Evolutionary conservation across 208 protist species (phyloP).

Genomic region (Trypanosoma theileri): DNA sequence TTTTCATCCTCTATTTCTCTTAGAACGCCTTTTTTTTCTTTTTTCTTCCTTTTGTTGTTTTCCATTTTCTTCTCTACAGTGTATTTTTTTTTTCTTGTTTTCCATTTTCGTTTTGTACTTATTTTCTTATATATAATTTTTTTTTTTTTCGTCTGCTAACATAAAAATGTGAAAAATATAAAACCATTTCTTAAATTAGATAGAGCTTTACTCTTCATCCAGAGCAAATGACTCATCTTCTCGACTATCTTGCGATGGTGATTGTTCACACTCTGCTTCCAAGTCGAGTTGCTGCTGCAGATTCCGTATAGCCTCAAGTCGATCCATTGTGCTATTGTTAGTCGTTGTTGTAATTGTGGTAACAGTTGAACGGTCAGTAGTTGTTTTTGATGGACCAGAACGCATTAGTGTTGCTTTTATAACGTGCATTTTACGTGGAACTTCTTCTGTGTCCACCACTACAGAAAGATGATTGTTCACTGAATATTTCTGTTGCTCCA

Average conservation of each 20-base stretch:
- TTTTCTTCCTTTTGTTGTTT: slow-evolving; percentile 3
- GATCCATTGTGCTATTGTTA: slow-evolving; percentile 27
- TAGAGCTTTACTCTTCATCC: slow-evolving; percentile 18
- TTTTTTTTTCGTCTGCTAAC: neutral
- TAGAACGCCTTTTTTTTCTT: neutral
- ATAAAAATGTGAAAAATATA: neutral
- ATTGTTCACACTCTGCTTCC: slow-evolving; percentile 27
- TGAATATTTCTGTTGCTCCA: neutral
- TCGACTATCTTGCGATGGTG: slow-evolving; percentile 36
- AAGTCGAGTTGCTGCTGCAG: slow-evolving; percentile 58
- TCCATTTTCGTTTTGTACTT: neutral
- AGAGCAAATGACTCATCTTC: slow-evolving; percentile 24
- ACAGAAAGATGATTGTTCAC: neutral
- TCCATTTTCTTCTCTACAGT: neutral
- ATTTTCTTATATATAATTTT: too few species aligned
- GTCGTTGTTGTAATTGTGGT: neutral
- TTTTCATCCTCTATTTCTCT: slow-evolving; percentile 7
- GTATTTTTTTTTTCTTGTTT: neutral
- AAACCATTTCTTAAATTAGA: neutral
- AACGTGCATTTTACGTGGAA: slow-evolving; percentile 1
- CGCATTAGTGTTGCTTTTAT: neutral
- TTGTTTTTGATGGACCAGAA: neutral
- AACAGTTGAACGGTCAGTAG: neutral
- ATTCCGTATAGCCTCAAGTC: slow-evolving; percentile 49
- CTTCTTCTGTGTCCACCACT: neutral